Base-by-base conservation (phyloP, 352 stramenopile species). In the Pythium utonaiense region DNA sequence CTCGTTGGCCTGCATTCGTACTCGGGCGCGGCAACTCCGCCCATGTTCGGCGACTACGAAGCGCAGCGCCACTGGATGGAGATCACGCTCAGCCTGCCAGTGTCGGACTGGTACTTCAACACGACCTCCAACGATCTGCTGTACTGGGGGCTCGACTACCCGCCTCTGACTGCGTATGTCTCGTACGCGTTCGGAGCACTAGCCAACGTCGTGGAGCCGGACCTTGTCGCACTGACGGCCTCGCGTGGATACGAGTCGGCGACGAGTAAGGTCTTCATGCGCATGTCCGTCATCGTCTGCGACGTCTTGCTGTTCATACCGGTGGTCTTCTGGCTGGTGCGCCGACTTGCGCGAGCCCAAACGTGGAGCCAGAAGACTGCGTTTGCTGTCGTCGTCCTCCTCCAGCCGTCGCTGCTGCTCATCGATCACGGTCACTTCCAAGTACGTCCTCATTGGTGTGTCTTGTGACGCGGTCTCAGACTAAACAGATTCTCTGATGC, bases 21-120 rank as follows among this genome's bases (percentile, higher is more conserved):
- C 76, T 96, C 86, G 8, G 88, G 88, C 16, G 75, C 74, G n/a
- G 52, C 55, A 47, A 89, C 69, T 33, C 73, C 83, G 44, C 87
- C 89, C 17, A 91, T 96, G 78, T 97, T 95, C 65, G 97, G 97
- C 34, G 97, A 99, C 71, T 99, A 97, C 74, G 97, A 99, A 70
- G 97, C 96, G 3, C 96, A 99, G 73, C 89, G 97, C 33, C 97
- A 99, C 75, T 99, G 97, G 97, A 99, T 99, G 96, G 97, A 99
- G 79, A 80, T 99, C 48, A 99, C 97, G 27, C 82, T 84, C 42
- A 78, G 96, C 55, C 62, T 98, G 54, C 96, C 96, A 1, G 53
- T 98, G 13, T 83, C 73, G 3, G 80, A 98, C 49, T 99, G 97
- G 97, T 99, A 99, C 69, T 91, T 89, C 66, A 97, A 95, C 56